Evolutionary conservation across 1,284 basidiomycete genomes (phyloP).

Genomic region (Trichosporon faecale): DNA sequence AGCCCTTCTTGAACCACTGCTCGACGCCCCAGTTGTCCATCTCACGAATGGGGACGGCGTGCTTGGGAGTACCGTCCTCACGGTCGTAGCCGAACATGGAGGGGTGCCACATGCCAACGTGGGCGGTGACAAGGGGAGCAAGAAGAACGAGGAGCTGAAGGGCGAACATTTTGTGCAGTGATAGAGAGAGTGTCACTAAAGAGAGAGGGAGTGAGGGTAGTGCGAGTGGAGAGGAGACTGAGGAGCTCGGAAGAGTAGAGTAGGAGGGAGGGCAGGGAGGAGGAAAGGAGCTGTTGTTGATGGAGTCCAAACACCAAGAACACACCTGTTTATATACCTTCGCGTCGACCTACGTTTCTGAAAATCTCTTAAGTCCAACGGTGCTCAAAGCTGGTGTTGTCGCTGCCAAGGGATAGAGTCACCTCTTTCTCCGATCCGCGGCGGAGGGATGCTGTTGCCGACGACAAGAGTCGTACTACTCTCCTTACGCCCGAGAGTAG

Average conservation of each 20-base stretch:
- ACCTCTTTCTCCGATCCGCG: not conserved
- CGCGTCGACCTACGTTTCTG: not conserved
- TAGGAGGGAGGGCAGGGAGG: too few relatives aligned
- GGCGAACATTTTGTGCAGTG: not conserved
- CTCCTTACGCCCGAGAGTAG: not conserved
- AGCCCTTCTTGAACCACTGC: constrained; percentile 17
- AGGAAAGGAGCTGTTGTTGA: not conserved
- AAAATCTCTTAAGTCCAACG: not conserved
- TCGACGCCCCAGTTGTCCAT: constrained; percentile 8
- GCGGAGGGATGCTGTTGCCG: not conserved
- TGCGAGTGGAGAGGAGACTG: not conserved
- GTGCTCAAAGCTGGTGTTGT: not conserved
- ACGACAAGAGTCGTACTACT: not conserved
- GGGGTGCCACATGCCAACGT: constrained; percentile 9
- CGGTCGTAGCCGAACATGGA: constrained; percentile 13
- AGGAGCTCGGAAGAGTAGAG: not conserved
- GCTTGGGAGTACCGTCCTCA: not conserved
- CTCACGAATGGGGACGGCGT: constrained; percentile 11
- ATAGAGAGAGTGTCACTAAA: not conserved
- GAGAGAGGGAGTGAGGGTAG: not conserved
- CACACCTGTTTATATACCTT: not conserved
- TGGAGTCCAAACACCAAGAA: not conserved
- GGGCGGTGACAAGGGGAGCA: not conserved
- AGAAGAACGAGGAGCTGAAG: constrained; percentile 4
- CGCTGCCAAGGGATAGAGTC: too few relatives aligned